Conservation (phyloP, 2,329 filamentous ascomycete species). For the Epichloe uncinata region DNA sequence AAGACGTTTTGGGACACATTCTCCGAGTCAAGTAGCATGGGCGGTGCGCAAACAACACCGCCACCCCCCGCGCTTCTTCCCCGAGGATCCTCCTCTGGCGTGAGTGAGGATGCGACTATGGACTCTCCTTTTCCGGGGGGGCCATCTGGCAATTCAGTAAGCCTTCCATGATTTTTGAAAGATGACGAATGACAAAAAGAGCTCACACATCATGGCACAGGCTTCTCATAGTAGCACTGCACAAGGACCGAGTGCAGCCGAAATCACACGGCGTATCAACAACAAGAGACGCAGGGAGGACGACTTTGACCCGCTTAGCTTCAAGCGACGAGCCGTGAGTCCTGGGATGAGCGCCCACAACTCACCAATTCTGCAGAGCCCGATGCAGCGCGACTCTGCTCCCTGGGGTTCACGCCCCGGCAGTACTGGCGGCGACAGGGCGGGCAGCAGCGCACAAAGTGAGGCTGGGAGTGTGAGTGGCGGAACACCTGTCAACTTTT, state of each 20-base stretch:
- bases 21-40: constrained; percentile 48
- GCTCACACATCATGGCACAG: neutral
- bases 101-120: constrained; percentile 61
- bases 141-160: constrained; percentile 20
- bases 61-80: constrained; percentile 54
- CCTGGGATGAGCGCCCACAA: constrained; percentile 86
- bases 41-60: constrained; percentile 42
- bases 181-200: neutral
- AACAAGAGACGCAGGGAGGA: constrained; percentile 80
- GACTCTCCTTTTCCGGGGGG: constrained; percentile 46
- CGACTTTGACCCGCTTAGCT: constrained; percentile 74
- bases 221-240: constrained; percentile 19
- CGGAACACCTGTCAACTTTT: constrained; percentile 16
- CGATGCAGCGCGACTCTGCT: constrained; percentile 56
- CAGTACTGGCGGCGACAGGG: constrained; percentile 43
- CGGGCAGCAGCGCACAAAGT: constrained; percentile 39
- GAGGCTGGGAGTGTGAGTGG: constrained; percentile 29
- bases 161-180: neutral
- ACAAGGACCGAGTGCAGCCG: constrained; percentile 51
- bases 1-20: constrained; percentile 64
- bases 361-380: constrained; percentile 77
- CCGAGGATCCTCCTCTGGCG: constrained; percentile 42
- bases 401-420: constrained; percentile 60
- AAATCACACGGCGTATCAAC: constrained; percentile 66
- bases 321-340: constrained; percentile 85